Conservation (phyloP, 2,329 filamentous ascomycete genomes). For the Penicillium sp. region DNA sequence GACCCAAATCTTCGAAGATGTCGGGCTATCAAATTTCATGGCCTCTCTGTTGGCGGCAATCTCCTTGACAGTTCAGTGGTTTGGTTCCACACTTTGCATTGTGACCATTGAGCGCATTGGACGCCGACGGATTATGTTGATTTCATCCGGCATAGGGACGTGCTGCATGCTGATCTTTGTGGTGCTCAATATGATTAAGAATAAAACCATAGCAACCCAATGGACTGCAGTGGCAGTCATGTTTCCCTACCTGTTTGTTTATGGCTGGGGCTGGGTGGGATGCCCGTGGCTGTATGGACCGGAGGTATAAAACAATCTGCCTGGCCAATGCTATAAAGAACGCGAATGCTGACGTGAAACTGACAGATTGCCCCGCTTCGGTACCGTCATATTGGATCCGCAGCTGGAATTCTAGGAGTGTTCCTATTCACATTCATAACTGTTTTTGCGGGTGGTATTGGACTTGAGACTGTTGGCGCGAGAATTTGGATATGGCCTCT, state of each 20-base stretch:
- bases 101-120: conserved; percentile 6
- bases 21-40: conserved; percentile 26
- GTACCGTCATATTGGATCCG: conserved; percentile 10
- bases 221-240: conserved; percentile 12
- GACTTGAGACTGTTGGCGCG: not conserved
- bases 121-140: conserved; percentile 4
- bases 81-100: conserved; percentile 1
- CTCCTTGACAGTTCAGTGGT: not conserved
- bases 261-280: conserved; percentile 16
- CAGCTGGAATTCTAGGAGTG: conserved; percentile 1
- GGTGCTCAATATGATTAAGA: conserved; percentile 2
- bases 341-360: not conserved
- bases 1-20: conserved; percentile 31
- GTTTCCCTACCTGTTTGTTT: conserved; percentile 14
- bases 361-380: conserved; percentile 10
- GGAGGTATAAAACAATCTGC: not conserved
- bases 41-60: conserved; percentile 17
- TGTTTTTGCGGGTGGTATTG: conserved; percentile 8
- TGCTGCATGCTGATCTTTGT: conserved; percentile 15
- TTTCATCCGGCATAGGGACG: not conserved
- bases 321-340: not conserved
- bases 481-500: conserved; percentile 9
- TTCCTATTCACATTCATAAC: conserved; percentile 8
- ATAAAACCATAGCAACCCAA: conserved; percentile 10
- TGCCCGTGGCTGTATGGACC: conserved; percentile 11